Evolutionary conservation across 2,329 filamentous ascomycete genomes (phyloP), one percentile per base, ranked within the genome.

Genomic region (Annulohypoxylon truncatum): DNA sequence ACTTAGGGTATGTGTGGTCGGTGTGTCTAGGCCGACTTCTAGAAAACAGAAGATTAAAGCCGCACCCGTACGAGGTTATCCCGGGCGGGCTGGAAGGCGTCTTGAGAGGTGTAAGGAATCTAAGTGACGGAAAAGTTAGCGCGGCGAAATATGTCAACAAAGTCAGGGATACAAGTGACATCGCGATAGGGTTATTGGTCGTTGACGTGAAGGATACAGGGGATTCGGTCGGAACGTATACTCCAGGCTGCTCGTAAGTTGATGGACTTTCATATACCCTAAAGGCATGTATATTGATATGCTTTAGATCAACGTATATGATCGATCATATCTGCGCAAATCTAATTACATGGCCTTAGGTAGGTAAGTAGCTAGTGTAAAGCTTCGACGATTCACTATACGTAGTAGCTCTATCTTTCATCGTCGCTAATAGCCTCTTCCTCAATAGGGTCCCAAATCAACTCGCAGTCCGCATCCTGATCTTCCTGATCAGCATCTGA

Each of bases 121-220:
- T 92, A 73, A 86, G 83, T 74, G 82, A 81, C 26, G 89, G 89
- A 0, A 87, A 86, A 76, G 87, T 85, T 20, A 89, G 85, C 71
- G 89, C 83, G 1, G 81, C 87, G 0, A 92, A 92, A 78, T 91
- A 89, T 79, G 84, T 91, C 0, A 87, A 87, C 71, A 80, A 73
- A 18, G 75, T 79, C 63, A 70, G 64, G 4, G 77, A 79, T 7
- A 78, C 77, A 28, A 52, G 48, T 0, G 29, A 71, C 35, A 26
- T 61, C 15, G 15, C 56, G 18, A 24, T 29, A 22, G 46, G 61
- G 9, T 10, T 64, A 20, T 44, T 47, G 15, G 35, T 10, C 6
- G 35, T 4, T 3, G n/a, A 9, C 13, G 52, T 24, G n/a, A 8
- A 31, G 7, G 31, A 4, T 4, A 13, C 28, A 2, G 35, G 24